These are phyloP conservation scores for Thuidium tamariscinum DNA, from an alignment of 225 moss, liverwort and hornwort species.

Conservation along the genomic window DNA sequence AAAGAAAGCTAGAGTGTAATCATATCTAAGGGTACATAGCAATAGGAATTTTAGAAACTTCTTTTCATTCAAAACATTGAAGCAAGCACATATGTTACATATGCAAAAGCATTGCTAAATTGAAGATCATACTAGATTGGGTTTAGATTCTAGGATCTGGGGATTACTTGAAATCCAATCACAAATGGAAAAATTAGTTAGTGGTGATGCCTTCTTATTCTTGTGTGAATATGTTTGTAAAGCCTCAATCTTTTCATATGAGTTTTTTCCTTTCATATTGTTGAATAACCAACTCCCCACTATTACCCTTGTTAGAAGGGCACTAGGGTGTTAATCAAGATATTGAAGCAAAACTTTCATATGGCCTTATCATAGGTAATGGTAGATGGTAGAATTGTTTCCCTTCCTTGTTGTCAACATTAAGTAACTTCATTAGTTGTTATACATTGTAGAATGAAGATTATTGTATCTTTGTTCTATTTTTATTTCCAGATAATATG, in stretches of 20 bases:
- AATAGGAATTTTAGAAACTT: fast-evolving
- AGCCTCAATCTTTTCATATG: fast-evolving
- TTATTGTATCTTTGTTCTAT: too few species aligned
- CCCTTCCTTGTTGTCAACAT: neutral
- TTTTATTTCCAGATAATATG: too few species aligned
- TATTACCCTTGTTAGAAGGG: fast-evolving
- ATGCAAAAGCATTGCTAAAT: fast-evolving
- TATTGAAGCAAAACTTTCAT: fast-evolving
- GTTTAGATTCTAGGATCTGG: neutral
- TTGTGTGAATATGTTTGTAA: neutral
- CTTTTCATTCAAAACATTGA: neutral
- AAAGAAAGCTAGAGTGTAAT: fast-evolving
- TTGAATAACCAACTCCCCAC: fast-evolving
- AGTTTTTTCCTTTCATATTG: neutral
- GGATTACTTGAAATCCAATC: fast-evolving
- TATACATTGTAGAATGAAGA: too few species aligned
- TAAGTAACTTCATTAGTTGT: too few species aligned
- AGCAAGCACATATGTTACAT: fast-evolving
- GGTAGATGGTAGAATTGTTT: neutral
- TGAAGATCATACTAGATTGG: fast-evolving
- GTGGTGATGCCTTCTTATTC: fast-evolving
- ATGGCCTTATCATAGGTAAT: neutral
- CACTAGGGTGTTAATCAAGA: fast-evolving
- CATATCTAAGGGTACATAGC: fast-evolving
- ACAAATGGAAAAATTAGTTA: neutral